Evolutionary conservation across 225 moss, liverwort and hornwort species (phyloP).

Genomic region (Sphagnum tenellum): DNA sequence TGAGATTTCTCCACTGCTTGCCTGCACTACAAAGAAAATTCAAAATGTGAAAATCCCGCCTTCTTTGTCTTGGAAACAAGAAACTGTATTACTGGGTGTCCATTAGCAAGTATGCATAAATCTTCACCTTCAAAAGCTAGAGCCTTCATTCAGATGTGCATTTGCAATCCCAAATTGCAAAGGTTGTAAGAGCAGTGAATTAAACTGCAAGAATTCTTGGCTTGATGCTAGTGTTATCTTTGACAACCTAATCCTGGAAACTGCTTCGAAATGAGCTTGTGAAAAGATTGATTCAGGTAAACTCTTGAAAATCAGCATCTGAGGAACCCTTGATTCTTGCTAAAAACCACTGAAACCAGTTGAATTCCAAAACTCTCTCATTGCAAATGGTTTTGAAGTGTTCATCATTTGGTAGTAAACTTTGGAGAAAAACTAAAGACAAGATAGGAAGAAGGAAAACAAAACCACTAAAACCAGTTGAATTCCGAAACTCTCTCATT

Average conservation of each 20-base stretch:
- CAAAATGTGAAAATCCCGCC: constrained; percentile 1
- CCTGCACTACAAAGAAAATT: constrained; percentile 19
- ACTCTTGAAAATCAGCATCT: too few species aligned
- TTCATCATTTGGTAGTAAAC: not conserved
- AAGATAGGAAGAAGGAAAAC: not conserved
- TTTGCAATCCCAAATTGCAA: not conserved
- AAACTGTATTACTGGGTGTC: not conserved
- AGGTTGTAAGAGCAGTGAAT: too few species aligned
- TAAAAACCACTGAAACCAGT: not conserved
- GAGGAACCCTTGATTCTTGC: too few species aligned
- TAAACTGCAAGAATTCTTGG: too few species aligned
- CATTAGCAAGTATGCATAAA: not conserved
- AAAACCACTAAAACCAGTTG: not conserved
- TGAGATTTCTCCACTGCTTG: constrained; percentile 5
- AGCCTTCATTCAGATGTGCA: not conserved
- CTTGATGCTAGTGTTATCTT: too few species aligned
- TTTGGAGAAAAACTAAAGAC: not conserved
- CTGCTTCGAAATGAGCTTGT: too few species aligned
- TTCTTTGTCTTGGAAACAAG: not conserved
- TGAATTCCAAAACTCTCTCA: too few species aligned
- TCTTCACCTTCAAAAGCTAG: not conserved
- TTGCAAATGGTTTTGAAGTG: too few species aligned
- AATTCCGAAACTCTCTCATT: too few species aligned
- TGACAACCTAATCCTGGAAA: too few species aligned
- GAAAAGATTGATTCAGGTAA: too few species aligned